Base-by-base conservation (phyloP, 192 early-diverging fungal species). In the Hyaloraphidium curvatum region DNA sequence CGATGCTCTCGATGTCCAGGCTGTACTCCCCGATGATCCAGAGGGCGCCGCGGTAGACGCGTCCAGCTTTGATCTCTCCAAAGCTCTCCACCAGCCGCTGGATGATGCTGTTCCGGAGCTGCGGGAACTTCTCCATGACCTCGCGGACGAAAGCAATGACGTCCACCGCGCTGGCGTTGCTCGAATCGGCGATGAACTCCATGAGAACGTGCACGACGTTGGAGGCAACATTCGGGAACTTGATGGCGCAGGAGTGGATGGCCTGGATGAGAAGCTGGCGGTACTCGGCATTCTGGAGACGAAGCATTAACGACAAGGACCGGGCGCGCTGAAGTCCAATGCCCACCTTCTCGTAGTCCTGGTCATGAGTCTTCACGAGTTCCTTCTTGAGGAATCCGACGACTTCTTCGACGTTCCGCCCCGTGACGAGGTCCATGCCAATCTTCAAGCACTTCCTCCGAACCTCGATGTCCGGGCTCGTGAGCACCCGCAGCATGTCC, bases 11-110 rank as follows among this genome's bases (percentile, higher is more conserved):
- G 5, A 61, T 67, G n/a, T 72, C 70, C 55, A 78, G 64, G 40
- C 84, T 84, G 59, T 95, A 98, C 71, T 98, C 95, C 50, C 95
- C 92, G 56, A 98, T 72, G 60, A 97, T 94, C 95, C 95, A 98
- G 39, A 98, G 73, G 17, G 89, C 95, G 25, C 92, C 95, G 40
- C 95, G 80, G 63, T 92, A 80, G 2, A 95, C 90, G 62, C 89
- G 78, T 52, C 86, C 82, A 1, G 84, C 82, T 63, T 87, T 90
- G 67, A 97, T 81, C 29, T 97, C 89, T 28, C 62, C 55, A 58
- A 98, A 93, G 11, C 82, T 78, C 31, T 84, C 77, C 26, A 93
- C 67, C 21, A 98, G 72, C 40, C 77, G 75, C 35, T 77, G 73
- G 50, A 87, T 59, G 60, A 98, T 97, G n/a, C 71, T 74, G 3